Evolutionary conservation across 2,329 filamentous ascomycete genomes (phyloP), one percentile per base, ranked within the genome.

Genomic region (Xylaria sp.): DNA sequence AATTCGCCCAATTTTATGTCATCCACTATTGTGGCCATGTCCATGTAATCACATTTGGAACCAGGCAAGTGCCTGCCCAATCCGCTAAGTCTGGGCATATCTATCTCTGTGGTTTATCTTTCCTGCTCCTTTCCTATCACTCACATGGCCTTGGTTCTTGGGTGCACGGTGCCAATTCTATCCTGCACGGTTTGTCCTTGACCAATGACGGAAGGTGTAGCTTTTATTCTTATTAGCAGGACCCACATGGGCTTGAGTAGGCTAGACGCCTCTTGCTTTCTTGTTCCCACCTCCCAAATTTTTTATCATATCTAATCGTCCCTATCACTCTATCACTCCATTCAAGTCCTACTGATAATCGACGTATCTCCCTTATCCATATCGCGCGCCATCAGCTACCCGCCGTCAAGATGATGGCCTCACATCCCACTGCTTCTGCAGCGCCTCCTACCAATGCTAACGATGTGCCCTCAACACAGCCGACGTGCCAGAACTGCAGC

Each of bases 401-500:
- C 62, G 62, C 69, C 44, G 63, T 69, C 74, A 70, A 71, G 59
- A 76, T 77, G 74, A 76, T 76, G 74, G 75, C 76, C 72, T 78
- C 73, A 68, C 76, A 77, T 77, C 75, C 76, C 79, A 79, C 78
- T 60, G 69, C 57, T 62, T 70, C 69, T n/a, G 61, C 66, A 47
- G 59, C 38, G 38, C 63, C 53, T 60, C 33, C 39, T 69, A 75
- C 69, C 70, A 85, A 86, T 79, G 82, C 83, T 83, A 84, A 84
- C 77, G 79, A 86, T 72, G 80, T 88, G 80, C 85, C 88, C 83
- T 82, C 84, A 63, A 86, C 89, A 83, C 91, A 98, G 94, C 94
- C 95, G 71, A 92, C 94, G 73, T 99, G 96, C 81, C 93, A 97
- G 80, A 99, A 99, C 80, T 99, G 96, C 82, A 89, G 89, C 71